Evolutionary conservation across 257 asterid genomes (phyloP), one percentile per base, ranked within the genome.

Genomic region (Ajuga chamaepitys): DNA sequence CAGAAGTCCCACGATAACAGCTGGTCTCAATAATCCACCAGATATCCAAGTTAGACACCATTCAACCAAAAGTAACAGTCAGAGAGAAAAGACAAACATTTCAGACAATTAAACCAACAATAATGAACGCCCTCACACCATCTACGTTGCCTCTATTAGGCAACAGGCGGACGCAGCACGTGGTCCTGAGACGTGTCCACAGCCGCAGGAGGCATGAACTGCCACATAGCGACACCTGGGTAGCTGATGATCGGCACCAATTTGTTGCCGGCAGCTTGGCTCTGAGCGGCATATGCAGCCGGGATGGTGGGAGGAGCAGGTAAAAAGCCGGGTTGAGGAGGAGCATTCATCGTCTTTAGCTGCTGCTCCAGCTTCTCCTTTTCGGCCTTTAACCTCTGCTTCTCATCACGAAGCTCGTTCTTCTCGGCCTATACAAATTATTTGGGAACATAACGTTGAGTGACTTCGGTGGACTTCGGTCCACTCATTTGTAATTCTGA

Each of bases 141-240:
- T 42, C 54, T 62, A 48, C 38, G 40, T 1, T 0, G 3, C 41
- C 72, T 52, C 52, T 61, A 74, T 86, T 62, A 89, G 74, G 98
- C 98, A 59, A 87, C 97, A 0, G 98, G 98, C 40, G 98, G 96
- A 76, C 91, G 97, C 67, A 93, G 91, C 40, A 84, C 95, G n/a
- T 92, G 98, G 74, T 92, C 98, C 85, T 89, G 94, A 34, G 97
- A 92, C 5, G 98, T 92, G 71, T 89, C 98, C 16, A 92, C 95
- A 44, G 97, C 88, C 28, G 97, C 95, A 46, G 98, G 98, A 9
- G 98, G 97, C 97, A 93, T 80, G 85, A 89, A 93, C 72, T 89
- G 98, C 98, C 98, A 93, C 97, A 93, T 93, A 21, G 96, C 94
- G 3, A 86, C 88, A n/a, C 97, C 96, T 7, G 98, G 98, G 76